Percentiles rank a stretch among this genome's conserved stretches.
phyloP scores from a whole-genome alignment of 352 stramenopile genomes.

The Pythium aphanidermatum region DNA sequence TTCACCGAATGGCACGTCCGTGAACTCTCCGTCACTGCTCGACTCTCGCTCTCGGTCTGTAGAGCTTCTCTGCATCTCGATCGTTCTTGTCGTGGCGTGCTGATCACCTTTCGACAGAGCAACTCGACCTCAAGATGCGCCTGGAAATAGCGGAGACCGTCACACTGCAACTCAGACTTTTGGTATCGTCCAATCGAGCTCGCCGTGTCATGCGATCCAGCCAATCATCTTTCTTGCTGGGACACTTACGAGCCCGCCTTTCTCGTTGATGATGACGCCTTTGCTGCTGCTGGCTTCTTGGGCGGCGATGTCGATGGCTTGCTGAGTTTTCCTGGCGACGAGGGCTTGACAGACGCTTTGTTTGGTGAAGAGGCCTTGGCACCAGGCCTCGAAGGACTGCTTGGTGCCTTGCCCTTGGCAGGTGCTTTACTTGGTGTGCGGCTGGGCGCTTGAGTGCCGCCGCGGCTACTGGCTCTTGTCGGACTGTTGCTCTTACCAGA shows the following conservation, averaged over 20 bases:
- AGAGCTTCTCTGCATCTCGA: neutral
- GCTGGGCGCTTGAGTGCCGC: neutral
- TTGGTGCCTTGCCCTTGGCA: constrained; percentile 15
- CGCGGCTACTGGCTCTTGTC: neutral
- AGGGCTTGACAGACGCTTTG: constrained; percentile 1
- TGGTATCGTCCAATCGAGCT: neutral
- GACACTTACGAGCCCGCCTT: constrained; percentile 6
- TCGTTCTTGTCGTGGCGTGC: neutral
- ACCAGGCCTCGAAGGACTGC: constrained; percentile 1
- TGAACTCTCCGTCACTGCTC: constrained; percentile 15
- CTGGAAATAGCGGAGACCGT: constrained; percentile 16
- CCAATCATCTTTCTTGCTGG: neutral
- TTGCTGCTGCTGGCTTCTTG: neutral
- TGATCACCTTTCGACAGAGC: constrained; percentile 6
- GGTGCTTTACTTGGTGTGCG: constrained; percentile 11
- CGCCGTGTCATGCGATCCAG: neutral
- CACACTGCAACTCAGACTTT: neutral
- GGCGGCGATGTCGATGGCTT: neutral
- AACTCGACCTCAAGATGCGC: neutral
- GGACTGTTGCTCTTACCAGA: constrained; percentile 4
- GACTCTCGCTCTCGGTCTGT: neutral
- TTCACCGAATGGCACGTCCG: constrained; percentile 12
- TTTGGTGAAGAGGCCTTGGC: constrained; percentile 2
- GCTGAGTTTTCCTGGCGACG: constrained; percentile 6
- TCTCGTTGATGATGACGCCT: constrained; percentile 6